Evolutionary conservation across 2,329 filamentous ascomycete genomes (phyloP).

Genomic region (Waltergamsia citrina): DNA sequence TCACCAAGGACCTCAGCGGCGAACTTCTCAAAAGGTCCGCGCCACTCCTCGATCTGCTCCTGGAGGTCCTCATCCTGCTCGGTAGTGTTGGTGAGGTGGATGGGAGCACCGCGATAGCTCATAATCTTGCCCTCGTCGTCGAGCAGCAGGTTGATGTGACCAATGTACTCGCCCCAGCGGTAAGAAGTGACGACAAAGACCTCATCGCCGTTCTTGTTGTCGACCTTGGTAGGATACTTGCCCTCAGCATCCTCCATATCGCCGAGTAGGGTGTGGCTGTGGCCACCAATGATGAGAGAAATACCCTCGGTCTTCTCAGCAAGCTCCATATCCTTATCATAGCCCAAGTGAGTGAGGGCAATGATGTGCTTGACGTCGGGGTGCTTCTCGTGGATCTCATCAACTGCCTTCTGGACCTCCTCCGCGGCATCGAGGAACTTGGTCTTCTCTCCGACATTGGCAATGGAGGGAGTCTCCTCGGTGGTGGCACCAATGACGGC

Average conservation of each 20-base stretch:
- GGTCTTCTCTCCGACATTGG: conserved; percentile 47
- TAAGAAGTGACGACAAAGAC: conserved; percentile 61
- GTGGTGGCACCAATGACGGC: conserved; percentile 59
- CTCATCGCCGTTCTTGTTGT: conserved; percentile 53
- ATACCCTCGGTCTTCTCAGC: conserved; percentile 51
- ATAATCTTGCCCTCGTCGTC: conserved; percentile 50
- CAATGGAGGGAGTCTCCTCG: conserved; percentile 46
- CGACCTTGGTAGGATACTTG: conserved; percentile 53
- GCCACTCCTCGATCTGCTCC: conserved; percentile 48
- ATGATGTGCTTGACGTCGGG: conserved; percentile 56
- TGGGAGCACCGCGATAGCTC: conserved; percentile 52
- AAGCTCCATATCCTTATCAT: conserved; percentile 52
- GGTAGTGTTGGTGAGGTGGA: conserved; percentile 54
- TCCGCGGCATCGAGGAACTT: conserved; percentile 46
- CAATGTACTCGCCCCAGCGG: conserved; percentile 60
- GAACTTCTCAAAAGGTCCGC: conserved; percentile 50
- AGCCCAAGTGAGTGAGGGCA: conserved; percentile 59
- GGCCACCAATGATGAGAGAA: conserved; percentile 59
- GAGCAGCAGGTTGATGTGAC: conserved; percentile 58
- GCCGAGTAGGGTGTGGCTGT: conserved; percentile 51
- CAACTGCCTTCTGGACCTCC: conserved; percentile 51
- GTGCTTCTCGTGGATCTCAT: conserved; percentile 45
- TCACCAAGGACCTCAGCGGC: conserved; percentile 46
- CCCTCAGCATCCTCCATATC: conserved; percentile 48
- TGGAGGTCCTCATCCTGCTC: conserved; percentile 46